Conservation (phyloP, 2,329 filamentous ascomycete genomes). For the Xylariales sp. region DNA sequence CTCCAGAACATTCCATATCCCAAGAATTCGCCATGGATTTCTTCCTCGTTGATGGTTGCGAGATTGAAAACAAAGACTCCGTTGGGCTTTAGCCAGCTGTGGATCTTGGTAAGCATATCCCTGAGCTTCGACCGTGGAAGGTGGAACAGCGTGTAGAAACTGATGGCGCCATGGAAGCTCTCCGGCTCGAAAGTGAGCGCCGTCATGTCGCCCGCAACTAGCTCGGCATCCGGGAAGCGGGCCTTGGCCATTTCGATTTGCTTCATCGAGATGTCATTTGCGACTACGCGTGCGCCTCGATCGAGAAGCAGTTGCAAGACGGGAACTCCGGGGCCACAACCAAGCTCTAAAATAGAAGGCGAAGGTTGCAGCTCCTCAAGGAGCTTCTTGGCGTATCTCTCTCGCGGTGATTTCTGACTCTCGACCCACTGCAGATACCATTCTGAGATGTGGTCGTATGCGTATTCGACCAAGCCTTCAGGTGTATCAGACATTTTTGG, state of each 20-base stretch:
- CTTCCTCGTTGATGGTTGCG: conserved; percentile 18
- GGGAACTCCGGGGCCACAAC: conserved; percentile 17
- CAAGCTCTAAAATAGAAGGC: conserved; percentile 15
- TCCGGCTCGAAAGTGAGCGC: conserved; percentile 16
- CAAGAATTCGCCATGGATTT: conserved; percentile 19
- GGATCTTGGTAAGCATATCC: conserved; percentile 20
- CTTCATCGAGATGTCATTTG: conserved; percentile 19
- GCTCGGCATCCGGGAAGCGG: conserved; percentile 13
- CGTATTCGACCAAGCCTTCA: conserved; percentile 14
- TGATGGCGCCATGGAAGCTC: conserved; percentile 19
- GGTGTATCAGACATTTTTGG: conserved; percentile 16
- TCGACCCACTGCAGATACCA: conserved; percentile 22
- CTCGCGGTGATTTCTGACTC: conserved; percentile 13
- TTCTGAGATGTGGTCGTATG: conserved; percentile 18
- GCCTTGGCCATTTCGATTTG: conserved; percentile 16
- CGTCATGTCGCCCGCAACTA: conserved; percentile 17
- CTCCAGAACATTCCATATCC: conserved; percentile 23
- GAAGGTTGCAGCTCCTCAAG: conserved; percentile 10
- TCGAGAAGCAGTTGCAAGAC: conserved; percentile 14
- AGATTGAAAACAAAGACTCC: conserved; percentile 17
- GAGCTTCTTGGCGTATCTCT: conserved; percentile 22
- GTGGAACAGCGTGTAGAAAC: conserved; percentile 17
- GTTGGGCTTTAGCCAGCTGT: conserved; percentile 15
- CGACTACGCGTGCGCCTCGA: conserved; percentile 10
- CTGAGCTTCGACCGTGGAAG: conserved; percentile 19